These are phyloP conservation scores for Mycena epipterygia DNA, from an alignment of 768 basidiomycete species.

Conservation along the genomic window DNA sequence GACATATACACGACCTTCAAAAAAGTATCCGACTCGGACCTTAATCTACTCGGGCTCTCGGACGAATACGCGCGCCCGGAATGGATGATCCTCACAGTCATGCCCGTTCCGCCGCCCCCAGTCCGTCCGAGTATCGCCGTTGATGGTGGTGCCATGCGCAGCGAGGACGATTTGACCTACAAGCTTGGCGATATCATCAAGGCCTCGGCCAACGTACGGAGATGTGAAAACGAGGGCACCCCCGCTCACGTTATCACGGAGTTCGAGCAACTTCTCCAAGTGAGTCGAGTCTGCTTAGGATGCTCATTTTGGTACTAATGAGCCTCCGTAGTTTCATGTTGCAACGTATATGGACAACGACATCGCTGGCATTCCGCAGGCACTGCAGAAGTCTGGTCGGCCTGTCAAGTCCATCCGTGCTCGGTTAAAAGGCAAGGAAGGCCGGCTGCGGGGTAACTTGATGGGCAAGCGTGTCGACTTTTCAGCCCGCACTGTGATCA, in stretches of 20 bases:
- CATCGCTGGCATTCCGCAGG: constrained; percentile 97
- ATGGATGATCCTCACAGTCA: constrained; percentile 99
- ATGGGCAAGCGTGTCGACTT: constrained; percentile 99
- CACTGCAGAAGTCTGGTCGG: constrained; percentile 96
- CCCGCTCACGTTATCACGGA: constrained; percentile 96
- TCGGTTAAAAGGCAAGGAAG: constrained; percentile 98
- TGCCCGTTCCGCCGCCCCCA: constrained; percentile 97
- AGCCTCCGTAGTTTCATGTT: constrained; percentile 86
- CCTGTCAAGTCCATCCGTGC: constrained; percentile 99
- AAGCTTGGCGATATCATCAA: constrained; percentile 98
- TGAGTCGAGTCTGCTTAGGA: constrained; percentile 48
- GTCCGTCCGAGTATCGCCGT: constrained; percentile 98
- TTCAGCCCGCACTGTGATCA: constrained; percentile 98
- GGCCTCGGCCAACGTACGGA: constrained; percentile 90
- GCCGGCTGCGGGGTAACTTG: constrained; percentile 95
- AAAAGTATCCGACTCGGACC: constrained; percentile 33
- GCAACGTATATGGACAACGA: constrained; percentile 99
- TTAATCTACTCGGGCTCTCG: constrained; percentile 72
- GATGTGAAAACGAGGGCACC: constrained; percentile 96
- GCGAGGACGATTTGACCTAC: constrained; percentile 98
- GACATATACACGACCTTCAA: constrained; percentile 35
- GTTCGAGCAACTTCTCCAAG: constrained; percentile 96
- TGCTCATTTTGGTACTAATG: constrained; percentile 18
- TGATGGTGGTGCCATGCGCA: constrained; percentile 96
- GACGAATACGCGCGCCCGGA: constrained; percentile 97